Evolutionary conservation across 2,329 filamentous ascomycete species (phyloP).

Genomic region (Metarhizium brunneum): DNA sequence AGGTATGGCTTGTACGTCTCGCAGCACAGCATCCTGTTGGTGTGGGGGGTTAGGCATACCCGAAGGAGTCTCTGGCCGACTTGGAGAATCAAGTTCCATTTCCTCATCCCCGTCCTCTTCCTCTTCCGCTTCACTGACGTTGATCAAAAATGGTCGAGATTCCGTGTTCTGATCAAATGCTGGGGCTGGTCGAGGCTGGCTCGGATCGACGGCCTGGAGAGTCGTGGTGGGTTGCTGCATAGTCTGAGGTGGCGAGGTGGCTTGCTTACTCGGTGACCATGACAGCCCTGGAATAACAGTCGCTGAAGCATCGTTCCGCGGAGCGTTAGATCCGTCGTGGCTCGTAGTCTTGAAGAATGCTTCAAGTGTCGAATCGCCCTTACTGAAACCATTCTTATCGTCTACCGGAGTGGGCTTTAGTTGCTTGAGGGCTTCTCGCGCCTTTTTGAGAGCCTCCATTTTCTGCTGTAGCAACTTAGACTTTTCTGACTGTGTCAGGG

Average conservation of each 20-base stretch:
- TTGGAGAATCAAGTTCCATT: conserved; percentile 50
- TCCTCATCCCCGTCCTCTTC: conserved; percentile 53
- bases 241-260: conserved; percentile 6
- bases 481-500: conserved; percentile 49
- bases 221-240: conserved; percentile 44
- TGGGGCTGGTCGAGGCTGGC: conserved; percentile 12
- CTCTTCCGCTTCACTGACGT: conserved; percentile 68
- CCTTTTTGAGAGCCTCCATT: conserved; percentile 60
- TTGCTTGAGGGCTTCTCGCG: too few species aligned
- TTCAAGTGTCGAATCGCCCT: neutral
- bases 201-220: conserved; percentile 58
- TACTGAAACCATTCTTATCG: conserved; percentile 1
- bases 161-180: conserved; percentile 46
- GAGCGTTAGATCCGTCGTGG: neutral
- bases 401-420: neutral
- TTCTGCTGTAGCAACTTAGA: conserved; percentile 66
- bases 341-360: neutral
- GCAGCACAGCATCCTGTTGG: conserved; percentile 28
- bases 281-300: conserved; percentile 19
- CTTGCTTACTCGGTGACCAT: conserved; percentile 18
- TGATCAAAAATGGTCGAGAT: conserved; percentile 64
- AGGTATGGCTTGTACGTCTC: conserved; percentile 35
- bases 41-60: conserved; percentile 21
- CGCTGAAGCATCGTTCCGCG: conserved; percentile 18
- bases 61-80: conserved; percentile 28